Conservation (phyloP, 2,329 filamentous ascomycete species). For the Cladosporium cucumerinum region DNA sequence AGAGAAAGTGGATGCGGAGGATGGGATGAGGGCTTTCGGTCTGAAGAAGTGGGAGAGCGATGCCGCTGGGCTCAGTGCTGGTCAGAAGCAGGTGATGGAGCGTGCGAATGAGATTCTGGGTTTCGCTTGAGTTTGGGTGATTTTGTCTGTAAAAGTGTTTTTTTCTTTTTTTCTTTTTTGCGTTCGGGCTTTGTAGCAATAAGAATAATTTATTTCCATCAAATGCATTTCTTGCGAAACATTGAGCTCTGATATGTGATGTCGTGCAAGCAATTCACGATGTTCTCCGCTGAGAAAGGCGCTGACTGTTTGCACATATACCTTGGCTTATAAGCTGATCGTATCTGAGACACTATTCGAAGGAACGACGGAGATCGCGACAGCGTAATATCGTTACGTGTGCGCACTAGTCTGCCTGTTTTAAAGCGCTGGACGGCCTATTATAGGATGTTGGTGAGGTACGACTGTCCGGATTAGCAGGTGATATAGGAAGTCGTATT, state of each 20-base stretch:
- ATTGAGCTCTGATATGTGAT: no score
- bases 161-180: not conserved
- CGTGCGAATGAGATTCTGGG: constrained; percentile 54
- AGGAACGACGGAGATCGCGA: no score
- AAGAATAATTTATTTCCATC: no score
- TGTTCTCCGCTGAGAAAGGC: no score
- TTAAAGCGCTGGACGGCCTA: not conserved
- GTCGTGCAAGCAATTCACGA: no score
- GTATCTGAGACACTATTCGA: no score
- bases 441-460: not conserved
- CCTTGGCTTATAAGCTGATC: not conserved
- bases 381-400: no score
- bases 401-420: not conserved
- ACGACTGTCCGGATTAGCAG: not conserved
- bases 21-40: constrained; percentile 56
- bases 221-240: no score
- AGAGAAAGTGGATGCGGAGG: constrained; percentile 35
- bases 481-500: not conserved
- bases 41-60: constrained; percentile 50
- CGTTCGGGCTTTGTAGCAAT: not conserved
- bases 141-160: not conserved
- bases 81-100: constrained; percentile 51
- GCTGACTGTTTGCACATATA: no score
- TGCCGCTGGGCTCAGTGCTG: constrained; percentile 45
- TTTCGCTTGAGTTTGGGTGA: constrained; percentile 35